Conservation (phyloP, 1,284 basidiomycete genomes). For the Neonothopanus nambi region DNA sequence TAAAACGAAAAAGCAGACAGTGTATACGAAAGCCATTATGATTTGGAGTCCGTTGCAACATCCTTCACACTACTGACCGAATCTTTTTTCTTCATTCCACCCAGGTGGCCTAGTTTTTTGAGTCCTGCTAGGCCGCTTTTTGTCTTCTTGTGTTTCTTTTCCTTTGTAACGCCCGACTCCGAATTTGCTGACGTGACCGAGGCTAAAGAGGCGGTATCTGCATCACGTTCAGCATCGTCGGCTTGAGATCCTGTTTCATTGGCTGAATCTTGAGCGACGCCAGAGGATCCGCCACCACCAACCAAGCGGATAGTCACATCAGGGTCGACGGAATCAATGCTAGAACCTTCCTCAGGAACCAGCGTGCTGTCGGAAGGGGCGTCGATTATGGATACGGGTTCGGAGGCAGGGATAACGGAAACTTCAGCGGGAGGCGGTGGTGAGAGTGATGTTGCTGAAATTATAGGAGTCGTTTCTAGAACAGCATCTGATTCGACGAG, state of each 20-base stretch:
- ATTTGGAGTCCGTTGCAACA: slow-evolving; percentile 13
- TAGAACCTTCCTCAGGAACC: slow-evolving; percentile 2
- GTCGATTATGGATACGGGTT: slow-evolving; percentile 5
- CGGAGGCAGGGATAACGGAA: neutral
- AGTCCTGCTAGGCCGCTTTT: slow-evolving; percentile 55
- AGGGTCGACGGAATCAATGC: slow-evolving; percentile 25
- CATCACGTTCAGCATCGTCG: slow-evolving; percentile 18
- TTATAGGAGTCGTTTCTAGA: slow-evolving; percentile 34
- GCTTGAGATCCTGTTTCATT: slow-evolving; percentile 29
- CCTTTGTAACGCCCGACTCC: slow-evolving; percentile 19
- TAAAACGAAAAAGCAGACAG: neutral
- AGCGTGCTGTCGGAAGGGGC: neutral
- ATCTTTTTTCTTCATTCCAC: slow-evolving; percentile 56
- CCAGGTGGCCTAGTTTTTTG: slow-evolving; percentile 50
- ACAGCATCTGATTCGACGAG: slow-evolving; percentile 42
- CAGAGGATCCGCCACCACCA: slow-evolving; percentile 46
- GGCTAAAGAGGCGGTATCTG: slow-evolving; percentile 27
- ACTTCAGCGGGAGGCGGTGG: slow-evolving; percentile 11
- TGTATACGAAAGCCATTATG: slow-evolving; percentile 1
- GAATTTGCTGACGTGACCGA: slow-evolving; percentile 18
- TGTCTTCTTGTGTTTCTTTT: slow-evolving; percentile 50
- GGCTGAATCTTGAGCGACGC: slow-evolving; percentile 31
- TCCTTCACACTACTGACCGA: slow-evolving; percentile 45
- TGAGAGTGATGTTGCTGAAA: slow-evolving; percentile 24
- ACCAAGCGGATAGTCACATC: slow-evolving; percentile 56